Conservation (phyloP, 495 filamentous ascomycete species). For the Neurospora sublineolata region DNA sequence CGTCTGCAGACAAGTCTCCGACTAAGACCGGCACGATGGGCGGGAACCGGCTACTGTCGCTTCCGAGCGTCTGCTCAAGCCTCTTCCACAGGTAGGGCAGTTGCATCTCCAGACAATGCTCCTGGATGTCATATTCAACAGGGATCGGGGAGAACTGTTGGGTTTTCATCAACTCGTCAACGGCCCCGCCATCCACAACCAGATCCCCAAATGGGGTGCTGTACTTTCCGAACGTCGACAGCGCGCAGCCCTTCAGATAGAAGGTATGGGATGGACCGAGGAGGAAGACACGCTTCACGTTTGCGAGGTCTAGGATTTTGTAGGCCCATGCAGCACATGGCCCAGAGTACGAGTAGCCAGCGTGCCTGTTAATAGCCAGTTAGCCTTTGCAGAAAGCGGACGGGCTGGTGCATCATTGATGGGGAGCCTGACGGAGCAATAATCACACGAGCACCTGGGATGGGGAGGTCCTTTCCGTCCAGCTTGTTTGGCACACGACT, state of each 20-base stretch:
- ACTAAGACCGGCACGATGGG: conserved; percentile 79
- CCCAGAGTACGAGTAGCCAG: conserved; percentile 92
- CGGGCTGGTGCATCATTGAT: background rate
- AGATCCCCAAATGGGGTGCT: conserved; percentile 78
- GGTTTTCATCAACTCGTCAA: conserved; percentile 49
- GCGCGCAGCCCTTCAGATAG: conserved; percentile 63
- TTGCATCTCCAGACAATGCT: conserved; percentile 97
- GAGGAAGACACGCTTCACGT: conserved; percentile 80
- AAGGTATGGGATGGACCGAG: conserved; percentile 89
- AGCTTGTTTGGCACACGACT: conserved; percentile 54
- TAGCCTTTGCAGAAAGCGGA: background rate
- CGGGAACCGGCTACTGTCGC: conserved; percentile 43
- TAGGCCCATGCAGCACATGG: conserved; percentile 93
- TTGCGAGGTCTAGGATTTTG: conserved; percentile 70
- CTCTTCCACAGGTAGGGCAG: conserved; percentile 89
- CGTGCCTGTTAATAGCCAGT: conserved; percentile 51
- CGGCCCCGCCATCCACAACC: conserved; percentile 55
- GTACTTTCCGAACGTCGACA: conserved; percentile 66
- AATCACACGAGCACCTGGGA: conserved; percentile 70
- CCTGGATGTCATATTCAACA: conserved; percentile 57
- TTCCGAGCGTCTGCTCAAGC: conserved; percentile 43
- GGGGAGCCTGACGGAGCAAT: conserved; percentile 76
- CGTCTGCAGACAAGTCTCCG: conserved; percentile 53
- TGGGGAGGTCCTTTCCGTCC: conserved; percentile 50
- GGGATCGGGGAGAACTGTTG: conserved; percentile 68